Conservation (phyloP, 1,139 yeast genomes). For the Saccharomycopsis hybrid region DNA sequence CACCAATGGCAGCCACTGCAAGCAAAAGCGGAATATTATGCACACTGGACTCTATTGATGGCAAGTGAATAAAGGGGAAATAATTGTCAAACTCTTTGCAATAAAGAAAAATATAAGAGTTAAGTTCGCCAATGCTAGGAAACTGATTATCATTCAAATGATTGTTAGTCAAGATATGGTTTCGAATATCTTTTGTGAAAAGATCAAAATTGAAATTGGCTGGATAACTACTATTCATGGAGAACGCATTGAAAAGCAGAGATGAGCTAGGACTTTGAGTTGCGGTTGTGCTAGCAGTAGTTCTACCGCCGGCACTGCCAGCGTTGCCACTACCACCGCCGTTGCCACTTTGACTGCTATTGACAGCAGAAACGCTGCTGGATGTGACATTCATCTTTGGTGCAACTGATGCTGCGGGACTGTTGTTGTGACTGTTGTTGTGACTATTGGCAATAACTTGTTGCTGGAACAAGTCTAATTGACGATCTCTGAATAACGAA, state of each 20-base stretch:
- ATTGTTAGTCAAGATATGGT: conserved; percentile 46
- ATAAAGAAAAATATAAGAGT: conserved; percentile 63
- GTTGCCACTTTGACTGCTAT: background rate
- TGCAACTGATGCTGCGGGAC: background rate
- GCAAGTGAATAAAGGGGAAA: conserved; percentile 77
- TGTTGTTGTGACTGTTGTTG: background rate
- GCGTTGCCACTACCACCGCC: background rate
- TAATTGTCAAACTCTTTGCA: conserved; percentile 71
- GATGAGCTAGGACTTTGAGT: background rate
- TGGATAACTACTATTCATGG: conserved; percentile 5
- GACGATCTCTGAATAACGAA: conserved; percentile 53
- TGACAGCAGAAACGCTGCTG: background rate
- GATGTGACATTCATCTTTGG: background rate
- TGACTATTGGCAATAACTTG: background rate
- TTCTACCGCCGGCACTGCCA: background rate
- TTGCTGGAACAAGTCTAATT: conserved; percentile 43
- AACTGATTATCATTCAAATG: conserved; percentile 50
- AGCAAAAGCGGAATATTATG: conserved; percentile 73
- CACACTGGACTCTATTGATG: conserved; percentile 44
- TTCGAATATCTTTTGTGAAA: conserved; percentile 49
- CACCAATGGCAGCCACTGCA: conserved; percentile 85
- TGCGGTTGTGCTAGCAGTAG: background rate
- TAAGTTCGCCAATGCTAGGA: conserved; percentile 69
- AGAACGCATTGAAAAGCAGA: conserved; percentile 1
- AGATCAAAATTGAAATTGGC: conserved; percentile 20